Percentiles rank a stretch among this genome's conserved stretches.
Evolutionary conservation across 352 stramenopile species (phyloP).

Genomic region (Phytopythium litorale): DNA sequence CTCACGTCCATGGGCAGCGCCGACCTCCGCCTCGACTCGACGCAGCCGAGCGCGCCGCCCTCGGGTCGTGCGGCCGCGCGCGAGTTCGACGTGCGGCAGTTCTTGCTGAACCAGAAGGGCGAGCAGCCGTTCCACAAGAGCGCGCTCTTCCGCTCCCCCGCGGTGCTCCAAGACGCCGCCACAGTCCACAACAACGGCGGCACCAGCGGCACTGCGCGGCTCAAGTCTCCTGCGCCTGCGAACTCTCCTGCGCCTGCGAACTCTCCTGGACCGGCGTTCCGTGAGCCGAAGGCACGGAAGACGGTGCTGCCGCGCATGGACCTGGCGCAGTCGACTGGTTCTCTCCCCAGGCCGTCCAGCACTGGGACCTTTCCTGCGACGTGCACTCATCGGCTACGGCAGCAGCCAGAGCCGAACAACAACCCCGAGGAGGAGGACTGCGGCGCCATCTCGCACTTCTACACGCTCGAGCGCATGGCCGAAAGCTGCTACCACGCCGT

Average conservation of each 20-base stretch:
- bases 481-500: conserved; percentile 68
- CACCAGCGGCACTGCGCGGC: conserved; percentile 13
- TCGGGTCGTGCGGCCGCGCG: conserved; percentile 10
- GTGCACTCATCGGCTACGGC: not conserved
- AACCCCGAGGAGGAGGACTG: conserved; percentile 28
- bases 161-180: conserved; percentile 9
- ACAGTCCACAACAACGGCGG: conserved; percentile 5
- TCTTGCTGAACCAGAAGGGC: conserved; percentile 59
- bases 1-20: conserved; percentile 33
- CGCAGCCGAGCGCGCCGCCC: conserved; percentile 3
- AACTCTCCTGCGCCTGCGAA: not conserved
- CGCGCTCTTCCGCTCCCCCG: conserved; percentile 46
- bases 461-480: conserved; percentile 71
- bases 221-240: not conserved
- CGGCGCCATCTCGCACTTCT: conserved; percentile 60
- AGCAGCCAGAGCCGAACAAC: not conserved
- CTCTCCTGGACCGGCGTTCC: not conserved
- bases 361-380: not conserved
- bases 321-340: conserved; percentile 18
- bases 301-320: conserved; percentile 47
- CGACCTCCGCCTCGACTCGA: conserved; percentile 11
- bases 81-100: conserved; percentile 64
- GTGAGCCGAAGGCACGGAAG: conserved; percentile 10
- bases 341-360: conserved; percentile 8
- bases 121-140: conserved; percentile 50